Conservation (phyloP, 2,329 filamentous ascomycete genomes). For the Clonostachys chloroleuca region DNA sequence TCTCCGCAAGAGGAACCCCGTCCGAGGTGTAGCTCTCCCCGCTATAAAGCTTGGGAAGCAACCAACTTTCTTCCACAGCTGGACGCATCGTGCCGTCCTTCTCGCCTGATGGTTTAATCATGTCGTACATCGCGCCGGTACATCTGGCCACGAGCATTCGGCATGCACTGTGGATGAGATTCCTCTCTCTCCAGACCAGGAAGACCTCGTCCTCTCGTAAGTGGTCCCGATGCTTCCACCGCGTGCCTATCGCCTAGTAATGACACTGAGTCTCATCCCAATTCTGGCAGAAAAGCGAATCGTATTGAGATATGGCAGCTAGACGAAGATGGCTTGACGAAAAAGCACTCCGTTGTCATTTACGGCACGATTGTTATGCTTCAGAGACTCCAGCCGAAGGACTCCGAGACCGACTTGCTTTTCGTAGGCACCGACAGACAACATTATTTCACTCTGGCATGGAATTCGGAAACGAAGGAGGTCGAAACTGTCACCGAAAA, state of each 20-base stretch:
- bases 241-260: background rate
- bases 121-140: conserved; percentile 94
- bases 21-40: too few species aligned
- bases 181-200: conserved; percentile 70
- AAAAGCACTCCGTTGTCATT: conserved; percentile 66
- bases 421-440: conserved; percentile 89
- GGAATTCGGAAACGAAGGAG: conserved; percentile 57
- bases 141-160: conserved; percentile 88
- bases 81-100: too few species aligned
- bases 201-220: conserved; percentile 86
- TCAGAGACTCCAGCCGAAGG: conserved; percentile 70
- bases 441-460: conserved; percentile 85
- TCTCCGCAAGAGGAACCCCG: too few species aligned
- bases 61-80: too few species aligned
- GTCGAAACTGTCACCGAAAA: conserved; percentile 47
- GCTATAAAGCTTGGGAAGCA: too few species aligned
- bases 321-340: conserved; percentile 56
- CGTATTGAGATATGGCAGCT: conserved; percentile 79
- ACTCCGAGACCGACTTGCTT: conserved; percentile 74
- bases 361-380: conserved; percentile 87
- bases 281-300: conserved; percentile 65
- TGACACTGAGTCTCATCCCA: background rate
- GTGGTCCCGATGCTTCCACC: conserved; percentile 20
- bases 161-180: conserved; percentile 77
- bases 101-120: conserved; percentile 25